Evolutionary conservation across 495 filamentous ascomycete genomes (phyloP).

Genomic region (Aspergillus sclerotioniger): DNA sequence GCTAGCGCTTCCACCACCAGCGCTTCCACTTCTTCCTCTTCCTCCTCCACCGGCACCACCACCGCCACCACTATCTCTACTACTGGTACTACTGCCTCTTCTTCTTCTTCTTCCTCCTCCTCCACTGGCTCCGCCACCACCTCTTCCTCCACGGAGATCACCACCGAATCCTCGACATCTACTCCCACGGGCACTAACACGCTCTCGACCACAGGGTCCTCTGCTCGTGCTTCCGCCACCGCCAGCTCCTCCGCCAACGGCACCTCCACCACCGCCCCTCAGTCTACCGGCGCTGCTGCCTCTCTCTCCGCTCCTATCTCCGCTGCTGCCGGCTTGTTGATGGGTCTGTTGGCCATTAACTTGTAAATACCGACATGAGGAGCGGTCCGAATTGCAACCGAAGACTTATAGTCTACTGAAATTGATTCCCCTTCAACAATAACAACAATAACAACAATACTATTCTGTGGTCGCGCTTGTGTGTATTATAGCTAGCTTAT

Average conservation of each 20-base stretch:
- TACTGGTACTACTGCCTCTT: conserved; percentile 12
- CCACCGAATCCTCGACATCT: not conserved
- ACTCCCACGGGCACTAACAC: not conserved
- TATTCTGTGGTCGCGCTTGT: not conserved
- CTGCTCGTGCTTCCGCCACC: not conserved
- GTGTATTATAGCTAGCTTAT: too few species aligned
- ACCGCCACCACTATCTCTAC: conserved; percentile 17
- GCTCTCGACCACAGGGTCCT: not conserved
- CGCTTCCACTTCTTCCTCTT: conserved; percentile 15
- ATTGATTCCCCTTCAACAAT: too few species aligned
- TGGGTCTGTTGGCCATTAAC: conserved; percentile 3
- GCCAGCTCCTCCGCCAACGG: not conserved
- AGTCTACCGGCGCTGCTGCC: conserved; percentile 2
- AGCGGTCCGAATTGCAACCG: too few species aligned
- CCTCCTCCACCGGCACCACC: conserved; percentile 14
- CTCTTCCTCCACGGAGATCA: not conserved
- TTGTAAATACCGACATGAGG: too few species aligned
- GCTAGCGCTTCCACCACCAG: conserved; percentile 15
- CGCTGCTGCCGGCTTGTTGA: conserved; percentile 8
- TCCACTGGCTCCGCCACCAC: not conserved
- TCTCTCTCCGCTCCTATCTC: conserved; percentile 4
- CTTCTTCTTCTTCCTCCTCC: conserved; percentile 10
- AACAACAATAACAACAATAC: too few species aligned
- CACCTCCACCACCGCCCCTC: not conserved
- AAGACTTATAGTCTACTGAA: too few species aligned